phyloP scores from a whole-genome alignment of 495 filamentous ascomycete species.

The Penicillium dipodomyicola region DNA sequence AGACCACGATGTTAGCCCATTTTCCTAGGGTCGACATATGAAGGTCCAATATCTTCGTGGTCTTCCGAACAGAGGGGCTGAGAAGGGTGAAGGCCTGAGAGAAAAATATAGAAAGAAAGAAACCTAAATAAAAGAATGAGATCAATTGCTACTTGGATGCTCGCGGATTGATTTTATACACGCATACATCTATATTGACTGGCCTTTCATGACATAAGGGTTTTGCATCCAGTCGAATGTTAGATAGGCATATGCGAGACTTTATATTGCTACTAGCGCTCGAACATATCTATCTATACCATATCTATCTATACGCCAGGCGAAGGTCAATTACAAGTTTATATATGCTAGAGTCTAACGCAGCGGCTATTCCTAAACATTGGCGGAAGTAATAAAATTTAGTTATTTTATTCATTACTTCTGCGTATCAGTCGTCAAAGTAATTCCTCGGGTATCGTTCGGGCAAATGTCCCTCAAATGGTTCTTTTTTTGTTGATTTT shows the following conservation, averaged over 20 bases:
- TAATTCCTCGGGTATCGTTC: conserved; percentile 31
- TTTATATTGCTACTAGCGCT: background rate
- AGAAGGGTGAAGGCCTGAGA: background rate
- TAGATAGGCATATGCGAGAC: background rate
- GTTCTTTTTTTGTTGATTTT: conserved; percentile 9
- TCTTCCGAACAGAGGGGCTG: background rate
- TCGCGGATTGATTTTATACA: background rate
- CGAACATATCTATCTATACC: too few relatives aligned
- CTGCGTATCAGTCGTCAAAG: conserved; percentile 22
- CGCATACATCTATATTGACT: too few relatives aligned
- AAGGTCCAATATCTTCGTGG: background rate
- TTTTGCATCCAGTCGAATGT: background rate
- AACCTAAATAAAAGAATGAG: too few relatives aligned
- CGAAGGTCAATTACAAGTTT: background rate
- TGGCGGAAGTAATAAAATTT: background rate
- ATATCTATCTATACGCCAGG: background rate
- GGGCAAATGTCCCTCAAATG: conserved; percentile 7
- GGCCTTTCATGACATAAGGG: background rate
- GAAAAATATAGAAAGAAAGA: background rate
- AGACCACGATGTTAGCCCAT: background rate
- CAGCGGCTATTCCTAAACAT: background rate
- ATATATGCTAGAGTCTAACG: background rate
- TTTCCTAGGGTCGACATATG: background rate
- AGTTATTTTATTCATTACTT: conserved; percentile 14
- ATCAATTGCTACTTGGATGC: background rate